Percentiles rank a stretch among this genome's conserved stretches.
These are phyloP conservation scores for Suaeda aralocaspica DNA, from an alignment of 148 eudicot species.

Conservation along the genomic window DNA sequence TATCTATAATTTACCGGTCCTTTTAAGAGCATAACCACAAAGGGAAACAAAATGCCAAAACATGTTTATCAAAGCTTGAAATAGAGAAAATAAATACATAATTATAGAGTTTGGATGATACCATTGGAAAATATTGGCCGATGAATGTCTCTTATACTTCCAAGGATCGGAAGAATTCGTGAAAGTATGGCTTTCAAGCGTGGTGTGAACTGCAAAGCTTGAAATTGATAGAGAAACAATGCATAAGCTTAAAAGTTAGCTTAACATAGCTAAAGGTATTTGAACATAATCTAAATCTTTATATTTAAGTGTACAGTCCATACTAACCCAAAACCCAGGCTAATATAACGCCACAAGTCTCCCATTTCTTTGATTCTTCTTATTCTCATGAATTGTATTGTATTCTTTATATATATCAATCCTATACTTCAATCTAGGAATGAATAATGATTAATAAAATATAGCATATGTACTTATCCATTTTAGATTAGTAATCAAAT, in stretches of 20 bases:
- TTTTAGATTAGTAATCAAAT: too few species aligned
- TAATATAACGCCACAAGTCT: neutral
- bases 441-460: too few species aligned
- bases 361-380: neutral
- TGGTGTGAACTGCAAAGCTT: conserved; percentile 92
- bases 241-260: conserved; percentile 22
- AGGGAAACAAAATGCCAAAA: neutral
- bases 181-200: conserved; percentile 85
- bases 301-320: neutral
- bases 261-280: conserved; percentile 9
- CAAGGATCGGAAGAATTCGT: conserved; percentile 85
- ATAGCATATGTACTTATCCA: neutral
- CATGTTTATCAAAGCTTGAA: neutral
- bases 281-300: neutral
- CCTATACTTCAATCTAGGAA: neutral
- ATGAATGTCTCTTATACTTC: conserved; percentile 78
- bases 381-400: neutral
- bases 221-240: conserved; percentile 26
- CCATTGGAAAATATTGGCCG: conserved; percentile 90
- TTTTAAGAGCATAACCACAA: neutral
- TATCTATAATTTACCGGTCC: conserved; percentile 4
- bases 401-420: neutral
- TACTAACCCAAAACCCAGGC: neutral
- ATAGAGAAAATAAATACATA: neutral
- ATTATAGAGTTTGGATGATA: conserved; percentile 25